Evolutionary conservation across 495 filamentous ascomycete genomes (phyloP).

Genomic region (Amphirosellinia nigrospora): DNA sequence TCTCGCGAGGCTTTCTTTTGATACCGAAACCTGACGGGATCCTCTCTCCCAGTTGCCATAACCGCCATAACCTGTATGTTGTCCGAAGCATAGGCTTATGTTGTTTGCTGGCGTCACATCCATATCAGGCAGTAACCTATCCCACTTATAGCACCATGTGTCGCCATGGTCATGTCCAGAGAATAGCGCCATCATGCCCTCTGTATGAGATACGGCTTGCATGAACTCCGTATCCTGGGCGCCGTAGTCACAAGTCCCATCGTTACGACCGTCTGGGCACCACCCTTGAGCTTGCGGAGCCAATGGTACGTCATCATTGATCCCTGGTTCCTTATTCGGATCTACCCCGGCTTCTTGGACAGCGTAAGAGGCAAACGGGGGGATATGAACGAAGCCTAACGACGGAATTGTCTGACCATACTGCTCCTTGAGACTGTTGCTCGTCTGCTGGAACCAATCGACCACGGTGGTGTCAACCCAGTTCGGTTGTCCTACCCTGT

Average conservation of each 20-base stretch:
- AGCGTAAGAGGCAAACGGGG: conserved; percentile 60
- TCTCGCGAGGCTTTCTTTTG: conserved; percentile 41
- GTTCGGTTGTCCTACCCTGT: conserved; percentile 44
- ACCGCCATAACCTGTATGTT: conserved; percentile 73
- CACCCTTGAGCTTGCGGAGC: conserved; percentile 58
- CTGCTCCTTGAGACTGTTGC: conserved; percentile 46
- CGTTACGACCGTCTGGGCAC: conserved; percentile 51
- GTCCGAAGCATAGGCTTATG: conserved; percentile 68
- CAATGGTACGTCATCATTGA: conserved; percentile 67
- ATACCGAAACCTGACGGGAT: conserved; percentile 62
- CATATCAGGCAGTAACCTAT: conserved; percentile 39
- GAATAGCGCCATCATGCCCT: conserved; percentile 66
- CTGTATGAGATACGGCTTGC: conserved; percentile 61
- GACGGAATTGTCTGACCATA: conserved; percentile 61
- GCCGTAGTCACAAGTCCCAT: conserved; percentile 48
- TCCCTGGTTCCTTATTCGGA: conserved; percentile 60
- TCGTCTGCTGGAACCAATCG: conserved; percentile 64
- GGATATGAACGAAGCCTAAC: conserved; percentile 77
- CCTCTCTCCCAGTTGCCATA: conserved; percentile 71
- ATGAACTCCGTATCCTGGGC: conserved; percentile 70
- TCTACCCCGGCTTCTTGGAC: conserved; percentile 54
- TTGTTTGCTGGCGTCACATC: conserved; percentile 39
- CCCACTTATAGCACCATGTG: conserved; percentile 66
- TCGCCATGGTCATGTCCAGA: conserved; percentile 75
- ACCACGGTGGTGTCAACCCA: conserved; percentile 60